phyloP scores from a whole-genome alignment of 2,329 filamentous ascomycete genomes.

The Alternaria longipes region DNA sequence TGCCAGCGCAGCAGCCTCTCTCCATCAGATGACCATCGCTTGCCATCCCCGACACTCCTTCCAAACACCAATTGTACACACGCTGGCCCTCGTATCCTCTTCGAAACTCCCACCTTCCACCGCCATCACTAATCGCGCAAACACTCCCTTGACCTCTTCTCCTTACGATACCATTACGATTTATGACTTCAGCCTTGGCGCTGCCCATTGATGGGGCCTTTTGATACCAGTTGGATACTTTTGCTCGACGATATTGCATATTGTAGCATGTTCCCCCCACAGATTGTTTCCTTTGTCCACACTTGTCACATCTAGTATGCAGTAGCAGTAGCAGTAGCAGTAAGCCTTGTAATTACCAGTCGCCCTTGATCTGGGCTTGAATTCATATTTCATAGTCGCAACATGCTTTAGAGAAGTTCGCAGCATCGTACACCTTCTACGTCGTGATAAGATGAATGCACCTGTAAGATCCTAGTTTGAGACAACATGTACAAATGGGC shows the following conservation, averaged over 20 bases:
- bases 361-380: conserved; percentile 11
- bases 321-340: conserved; percentile 15
- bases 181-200: conserved; percentile 9
- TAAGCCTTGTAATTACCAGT: conserved; percentile 13
- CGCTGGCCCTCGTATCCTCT: conserved; percentile 10
- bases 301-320: background rate
- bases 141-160: background rate
- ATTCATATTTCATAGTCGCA: conserved; percentile 4
- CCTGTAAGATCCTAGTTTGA: too few relatives aligned
- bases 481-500: too few relatives aligned
- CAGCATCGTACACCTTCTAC: too few relatives aligned
- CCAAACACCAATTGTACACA: conserved; percentile 15
- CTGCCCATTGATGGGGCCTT: conserved; percentile 5
- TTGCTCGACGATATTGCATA: conserved; percentile 14
- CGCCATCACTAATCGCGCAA: conserved; percentile 14
- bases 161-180: conserved; percentile 17
- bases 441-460: too few relatives aligned
- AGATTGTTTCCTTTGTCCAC: conserved; percentile 12
- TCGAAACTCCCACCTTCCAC: background rate
- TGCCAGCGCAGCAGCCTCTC: conserved; percentile 17
- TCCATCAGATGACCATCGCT: conserved; percentile 12
- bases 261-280: conserved; percentile 8
- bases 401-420: background rate
- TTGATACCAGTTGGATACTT: conserved; percentile 11
- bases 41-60: background rate